Evolutionary conservation across 1,284 basidiomycete species (phyloP), one percentile per base, ranked within the genome.

Genomic region (Moesziomyces antarcticus): DNA sequence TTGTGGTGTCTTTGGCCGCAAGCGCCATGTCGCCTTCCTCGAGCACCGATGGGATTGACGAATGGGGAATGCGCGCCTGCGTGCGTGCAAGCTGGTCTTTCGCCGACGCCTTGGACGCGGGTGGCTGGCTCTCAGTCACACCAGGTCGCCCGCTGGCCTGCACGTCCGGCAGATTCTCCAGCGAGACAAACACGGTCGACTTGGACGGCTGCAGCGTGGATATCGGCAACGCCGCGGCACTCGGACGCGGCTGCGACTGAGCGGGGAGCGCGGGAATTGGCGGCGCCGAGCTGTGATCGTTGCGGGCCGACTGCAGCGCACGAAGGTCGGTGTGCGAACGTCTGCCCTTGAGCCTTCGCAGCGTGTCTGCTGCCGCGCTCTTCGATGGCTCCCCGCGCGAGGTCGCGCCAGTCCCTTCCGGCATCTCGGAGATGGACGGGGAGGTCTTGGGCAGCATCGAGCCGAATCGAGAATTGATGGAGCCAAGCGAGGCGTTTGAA

Each of bases 31-130:
- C 57, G 33, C 9, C 24, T 11, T 53, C 57, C 35, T 73, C 71
- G 7, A 73, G 41, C 33, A 73, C 65, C 9, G 71, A 68, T 7
- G 65, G 71, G 16, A 69, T 65, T 13, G 47, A 44, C 6, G 51
- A 50, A 25, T 69, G 65, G 21, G 65, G 20, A 13, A 65, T 55
- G n/a, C 71, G 56, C 5, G 46, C 48, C 4, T 55, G 58, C 4
- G 54, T 44, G 10, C 20, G 50, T 20, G 50, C n/a, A 5, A 64
- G 56, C 18, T 37, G 49, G 18, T 56, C 61, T 30, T 44, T 50
- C 18, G 61, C 53, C 22, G 56, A 63, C 18, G 25, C 56, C 7
- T 30, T n/a, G 13, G 43, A 35, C 24, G 41, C 42, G 7, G 8
- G 16, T 7, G 18, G 16, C 14, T 40, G 37, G 5, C 16, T 18